These are phyloP conservation scores for Odonthalia washingtoniensis DNA, from an alignment of 31 red algal genomes.

Conservation along the genomic window DNA sequence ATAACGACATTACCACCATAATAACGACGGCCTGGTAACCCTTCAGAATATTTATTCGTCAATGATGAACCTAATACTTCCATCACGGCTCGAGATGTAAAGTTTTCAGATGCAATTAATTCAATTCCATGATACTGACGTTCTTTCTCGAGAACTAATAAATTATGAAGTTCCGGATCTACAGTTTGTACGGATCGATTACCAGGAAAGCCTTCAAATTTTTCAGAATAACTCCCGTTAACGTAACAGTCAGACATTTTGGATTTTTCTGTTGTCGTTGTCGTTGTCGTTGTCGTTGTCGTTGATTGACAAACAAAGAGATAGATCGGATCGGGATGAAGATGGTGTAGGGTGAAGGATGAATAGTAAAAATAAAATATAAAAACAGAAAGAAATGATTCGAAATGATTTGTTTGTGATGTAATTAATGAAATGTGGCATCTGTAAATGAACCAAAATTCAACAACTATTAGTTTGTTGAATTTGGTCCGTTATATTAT, in stretches of 20 bases:
- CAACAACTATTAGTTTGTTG: no score
- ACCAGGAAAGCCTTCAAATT: conserved; percentile 80
- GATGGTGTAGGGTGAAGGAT: no score
- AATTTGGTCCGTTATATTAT: no score
- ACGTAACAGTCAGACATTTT: conserved; percentile 87
- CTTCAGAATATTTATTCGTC: conserved; percentile 99
- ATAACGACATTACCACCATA: conserved; percentile 99
- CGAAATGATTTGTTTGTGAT: no score
- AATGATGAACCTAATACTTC: conserved; percentile 83
- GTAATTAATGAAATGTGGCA: no score
- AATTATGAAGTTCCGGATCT: conserved; percentile 56
- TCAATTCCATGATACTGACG: conserved; percentile 94
- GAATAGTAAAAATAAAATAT: no score
- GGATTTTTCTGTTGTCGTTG: no score
- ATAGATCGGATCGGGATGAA: no score
- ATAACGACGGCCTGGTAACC: conserved; percentile 88
- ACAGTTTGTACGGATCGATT: conserved; percentile 76
- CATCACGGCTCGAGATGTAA: conserved; percentile 97
- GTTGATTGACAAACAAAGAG: no score
- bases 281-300: no score
- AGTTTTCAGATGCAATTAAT: conserved; percentile 99
- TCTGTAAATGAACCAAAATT: no score
- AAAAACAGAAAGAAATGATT: no score
- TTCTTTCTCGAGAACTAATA: conserved; percentile 74
- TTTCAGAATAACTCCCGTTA: conserved; percentile 65